Percentiles rank a stretch among this genome's conserved stretches.
Conservation (phyloP, 73 alveolate species). For the Symbiodinium pilosum region DNA sequence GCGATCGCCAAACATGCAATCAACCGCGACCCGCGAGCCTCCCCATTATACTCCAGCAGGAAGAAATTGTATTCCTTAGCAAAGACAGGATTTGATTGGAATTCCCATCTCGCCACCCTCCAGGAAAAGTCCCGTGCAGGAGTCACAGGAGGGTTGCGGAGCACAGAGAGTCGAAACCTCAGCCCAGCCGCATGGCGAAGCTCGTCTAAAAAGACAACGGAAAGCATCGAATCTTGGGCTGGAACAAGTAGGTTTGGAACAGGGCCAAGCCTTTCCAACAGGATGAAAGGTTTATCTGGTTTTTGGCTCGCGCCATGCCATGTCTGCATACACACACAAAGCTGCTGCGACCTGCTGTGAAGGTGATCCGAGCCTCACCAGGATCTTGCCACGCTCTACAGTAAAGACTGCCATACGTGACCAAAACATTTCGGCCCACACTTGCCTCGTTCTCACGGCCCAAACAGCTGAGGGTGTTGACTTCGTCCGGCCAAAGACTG, state of each 20-base stretch:
- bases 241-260: conserved; percentile 43
- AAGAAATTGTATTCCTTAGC: conserved; percentile 75
- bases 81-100: too few species aligned
- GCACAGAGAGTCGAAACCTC: conserved; percentile 81
- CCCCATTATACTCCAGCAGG: conserved; percentile 89
- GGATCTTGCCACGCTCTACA: too few species aligned
- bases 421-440: too few species aligned
- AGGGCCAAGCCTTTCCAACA: not conserved
- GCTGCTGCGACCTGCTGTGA: not conserved
- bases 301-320: too few species aligned
- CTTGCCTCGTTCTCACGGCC: conserved; percentile 74
- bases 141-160: conserved; percentile 76
- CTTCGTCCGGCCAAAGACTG: conserved; percentile 80
- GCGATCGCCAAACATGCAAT: not conserved
- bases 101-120: too few species aligned
- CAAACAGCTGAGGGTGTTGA: conserved; percentile 52
- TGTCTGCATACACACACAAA: not conserved
- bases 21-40: conserved; percentile 6
- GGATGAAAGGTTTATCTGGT: too few species aligned
- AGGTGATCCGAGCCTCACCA: not conserved
- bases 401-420: too few species aligned
- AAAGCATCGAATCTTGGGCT: not conserved
- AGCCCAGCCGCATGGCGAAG: not conserved
- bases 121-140: conserved; percentile 30
- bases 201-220: not conserved